These are phyloP conservation scores for Epichloe festucae DNA, from an alignment of 2,329 filamentous ascomycete species.

Conservation along the genomic window DNA sequence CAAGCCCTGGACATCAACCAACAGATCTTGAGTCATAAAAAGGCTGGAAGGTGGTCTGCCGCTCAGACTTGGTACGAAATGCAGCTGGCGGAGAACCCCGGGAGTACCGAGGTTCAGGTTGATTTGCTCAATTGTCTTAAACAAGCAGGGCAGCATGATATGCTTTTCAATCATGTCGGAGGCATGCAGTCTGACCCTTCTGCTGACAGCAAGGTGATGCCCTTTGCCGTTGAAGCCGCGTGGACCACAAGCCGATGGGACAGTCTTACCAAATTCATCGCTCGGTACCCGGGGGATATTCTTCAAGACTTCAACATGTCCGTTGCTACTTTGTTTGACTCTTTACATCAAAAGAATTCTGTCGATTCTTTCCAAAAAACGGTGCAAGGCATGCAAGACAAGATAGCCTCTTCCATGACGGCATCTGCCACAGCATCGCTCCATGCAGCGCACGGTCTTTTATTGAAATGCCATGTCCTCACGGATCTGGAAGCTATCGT, in stretches of 20 bases:
- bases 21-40: conserved; percentile 83
- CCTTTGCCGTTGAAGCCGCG: conserved; percentile 79
- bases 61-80: conserved; percentile 98
- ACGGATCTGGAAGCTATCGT: conserved; percentile 75
- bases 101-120: conserved; percentile 64
- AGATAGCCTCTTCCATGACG: conserved; percentile 62
- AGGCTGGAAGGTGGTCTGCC: conserved; percentile 84
- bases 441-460: conserved; percentile 69
- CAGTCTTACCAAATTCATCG: conserved; percentile 55
- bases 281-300: conserved; percentile 33
- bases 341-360: conserved; percentile 41
- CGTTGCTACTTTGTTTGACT: conserved; percentile 48
- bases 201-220: conserved; percentile 52
- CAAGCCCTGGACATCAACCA: conserved; percentile 84
- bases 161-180: conserved; percentile 76
- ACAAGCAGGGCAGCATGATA: conserved; percentile 90
- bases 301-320: conserved; percentile 65
- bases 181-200: conserved; percentile 47
- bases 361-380: conserved; percentile 40
- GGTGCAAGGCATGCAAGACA: conserved; percentile 53
- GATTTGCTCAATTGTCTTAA: conserved; percentile 80
- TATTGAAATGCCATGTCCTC: conserved; percentile 77
- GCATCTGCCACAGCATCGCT: conserved; percentile 67
- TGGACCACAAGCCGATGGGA: conserved; percentile 83
- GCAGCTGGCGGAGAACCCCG: conserved; percentile 65